phyloP scores from a whole-genome alignment of 2,329 filamentous ascomycete genomes.

The Curvularia sp. region DNA sequence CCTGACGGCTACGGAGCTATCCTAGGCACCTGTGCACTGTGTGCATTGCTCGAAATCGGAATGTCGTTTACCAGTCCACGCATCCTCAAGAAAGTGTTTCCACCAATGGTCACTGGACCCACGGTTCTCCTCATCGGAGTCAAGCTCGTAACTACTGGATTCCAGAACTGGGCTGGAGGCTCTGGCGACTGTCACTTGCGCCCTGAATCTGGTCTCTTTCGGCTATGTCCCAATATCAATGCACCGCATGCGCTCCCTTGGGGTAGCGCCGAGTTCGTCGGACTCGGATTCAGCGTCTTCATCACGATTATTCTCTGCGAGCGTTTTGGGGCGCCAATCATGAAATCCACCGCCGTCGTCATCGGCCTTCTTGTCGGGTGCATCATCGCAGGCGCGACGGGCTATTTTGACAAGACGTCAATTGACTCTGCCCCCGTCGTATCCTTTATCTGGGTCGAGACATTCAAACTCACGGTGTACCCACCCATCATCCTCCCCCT shows the following conservation, averaged over 20 bases:
- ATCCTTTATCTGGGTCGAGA: slow-evolving; percentile 81
- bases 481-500: slow-evolving; percentile 76
- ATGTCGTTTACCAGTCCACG: slow-evolving; percentile 77
- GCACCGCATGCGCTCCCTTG: slow-evolving; percentile 76
- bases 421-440: slow-evolving; percentile 75
- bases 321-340: slow-evolving; percentile 80
- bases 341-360: slow-evolving; percentile 81
- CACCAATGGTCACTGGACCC: slow-evolving; percentile 75
- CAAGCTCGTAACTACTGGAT: slow-evolving; percentile 72
- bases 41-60: slow-evolving; percentile 69
- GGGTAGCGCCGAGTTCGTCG: slow-evolving; percentile 80
- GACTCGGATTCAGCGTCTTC: slow-evolving; percentile 81
- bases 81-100: slow-evolving; percentile 75
- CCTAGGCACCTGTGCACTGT: slow-evolving; percentile 67
- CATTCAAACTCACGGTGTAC: slow-evolving; percentile 75
- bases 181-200: slow-evolving; percentile 63
- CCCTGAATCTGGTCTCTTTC: slow-evolving; percentile 62
- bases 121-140: slow-evolving; percentile 77
- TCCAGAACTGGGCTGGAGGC: slow-evolving; percentile 81
- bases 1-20: slow-evolving; percentile 79
- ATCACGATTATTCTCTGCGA: slow-evolving; percentile 81
- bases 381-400: slow-evolving; percentile 77
- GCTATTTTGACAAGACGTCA: slow-evolving; percentile 77
- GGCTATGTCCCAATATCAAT: slow-evolving; percentile 65
- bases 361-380: slow-evolving; percentile 77